Base-by-base conservation (phyloP, 2,329 filamentous ascomycete species). In the Thelonectria blattea region DNA sequence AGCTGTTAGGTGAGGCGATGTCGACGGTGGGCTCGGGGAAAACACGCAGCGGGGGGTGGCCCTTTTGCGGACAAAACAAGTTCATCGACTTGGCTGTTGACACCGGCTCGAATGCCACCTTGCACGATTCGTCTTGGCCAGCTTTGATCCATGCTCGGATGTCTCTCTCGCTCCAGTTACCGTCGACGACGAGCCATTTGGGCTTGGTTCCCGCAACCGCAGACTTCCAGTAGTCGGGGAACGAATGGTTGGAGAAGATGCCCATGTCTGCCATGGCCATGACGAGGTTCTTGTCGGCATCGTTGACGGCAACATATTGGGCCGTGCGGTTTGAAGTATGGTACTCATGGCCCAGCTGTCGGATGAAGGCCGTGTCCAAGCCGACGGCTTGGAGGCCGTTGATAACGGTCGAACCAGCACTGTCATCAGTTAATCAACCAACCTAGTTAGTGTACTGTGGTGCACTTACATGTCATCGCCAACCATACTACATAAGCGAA, bases 261-360 rank as follows among this genome's bases (percentile, higher is more conserved):
- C 83, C 85, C 93, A 98, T 97, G 73, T 98, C 95, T 5, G 94
- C 93, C 92, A 97, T 96, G 47, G 93, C 94, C 64, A 97, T 77
- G n/a, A 93, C 83, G 2, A 99, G 85, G 64, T 93, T 90, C 74
- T 93, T 96, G 61, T 89, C 86, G 1, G 81, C 81, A 71, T 96
- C 91, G 73, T 98, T 99, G 65, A 98, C 81, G 15, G 94, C 91
- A 3, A 98, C 86, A 73, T 98, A 98, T 74, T 97, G 93, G 1
- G 93, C 92, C 2, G 94, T 98, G 57, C 91, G 85, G 32, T 82
- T 83, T 1, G 83, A 81, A 3, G 80, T 80, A 20, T 75, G 78
- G 61, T 79, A 79, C 45, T 81, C 75, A 15, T 76, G 77, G 14
- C 78, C 76, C 4, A 91, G 77, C 52, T 81, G 78, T 62, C 85